phyloP scores from a whole-genome alignment of 2,329 filamentous ascomycete genomes.

The Phaeosphaeria sp. region DNA sequence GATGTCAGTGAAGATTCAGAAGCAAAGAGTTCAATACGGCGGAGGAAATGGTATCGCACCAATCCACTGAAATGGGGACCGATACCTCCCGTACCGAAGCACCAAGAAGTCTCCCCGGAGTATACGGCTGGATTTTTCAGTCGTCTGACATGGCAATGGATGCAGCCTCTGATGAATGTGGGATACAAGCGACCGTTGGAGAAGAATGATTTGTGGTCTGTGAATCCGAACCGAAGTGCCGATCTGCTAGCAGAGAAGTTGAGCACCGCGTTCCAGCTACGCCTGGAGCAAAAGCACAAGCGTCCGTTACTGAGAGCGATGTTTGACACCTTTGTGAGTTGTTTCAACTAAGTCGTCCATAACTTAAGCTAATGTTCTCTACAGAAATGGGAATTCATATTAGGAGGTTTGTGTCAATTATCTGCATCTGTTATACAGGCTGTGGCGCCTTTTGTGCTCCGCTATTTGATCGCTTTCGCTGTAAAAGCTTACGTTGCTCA shows the following conservation, averaged over 20 bases:
- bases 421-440: slow-evolving; percentile 75
- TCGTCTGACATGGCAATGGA: slow-evolving; percentile 84
- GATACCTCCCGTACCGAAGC: slow-evolving; percentile 62
- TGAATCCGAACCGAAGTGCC: slow-evolving; percentile 81
- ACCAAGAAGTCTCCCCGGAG: slow-evolving; percentile 68
- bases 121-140: slow-evolving; percentile 77
- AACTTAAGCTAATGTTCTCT: background rate
- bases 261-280: slow-evolving; percentile 70
- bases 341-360: background rate
- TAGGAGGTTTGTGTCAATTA: slow-evolving; percentile 81
- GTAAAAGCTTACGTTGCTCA: slow-evolving; percentile 76
- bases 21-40: slow-evolving; percentile 29
- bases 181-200: slow-evolving; percentile 88
- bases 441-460: slow-evolving; percentile 81
- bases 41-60: slow-evolving; percentile 65
- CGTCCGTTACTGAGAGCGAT: slow-evolving; percentile 80
- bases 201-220: slow-evolving; percentile 82
- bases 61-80: slow-evolving; percentile 57
- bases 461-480: slow-evolving; percentile 87
- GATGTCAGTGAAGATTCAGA: slow-evolving; percentile 40
- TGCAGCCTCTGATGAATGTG: slow-evolving; percentile 80
- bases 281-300: slow-evolving; percentile 71
- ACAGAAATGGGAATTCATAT: slow-evolving; percentile 75
- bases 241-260: slow-evolving; percentile 72
- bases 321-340: slow-evolving; percentile 74